Evolutionary conservation across 192 early-diverging fungal genomes (phyloP), one percentile per base, ranked within the genome.

Genomic region (Haplosporangium gracile): DNA sequence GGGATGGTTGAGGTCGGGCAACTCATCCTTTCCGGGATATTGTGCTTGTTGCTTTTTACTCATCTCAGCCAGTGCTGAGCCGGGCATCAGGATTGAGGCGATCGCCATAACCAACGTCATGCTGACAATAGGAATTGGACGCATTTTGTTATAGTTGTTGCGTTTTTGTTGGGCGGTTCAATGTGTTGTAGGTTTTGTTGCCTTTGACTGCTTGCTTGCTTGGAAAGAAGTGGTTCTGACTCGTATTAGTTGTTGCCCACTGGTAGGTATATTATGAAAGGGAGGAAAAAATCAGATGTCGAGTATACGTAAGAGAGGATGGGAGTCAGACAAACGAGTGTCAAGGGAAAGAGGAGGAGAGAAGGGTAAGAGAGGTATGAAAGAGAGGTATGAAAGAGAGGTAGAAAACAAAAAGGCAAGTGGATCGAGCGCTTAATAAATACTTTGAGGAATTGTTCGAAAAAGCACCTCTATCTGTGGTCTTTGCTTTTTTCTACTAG

Each of bases 51-150:
- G 78, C 60, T 77, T 75, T 63, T 80, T 80, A 47, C 75, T 80
- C 83, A 86, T 86, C 45, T n/a, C 83, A 2, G 51, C 78, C 4
- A 75, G 49, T 11, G 55, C 18, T 13, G 74, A 36, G 7, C 43
- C 5, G 34, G 77, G 70, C 29, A 77, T 39, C 29, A 84, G 77
- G 39, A 77, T 39, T 18, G 82, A 42, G 4, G 75, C 32, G 24
- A 45, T 47, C 18, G 73, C 71, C 79, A 81, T 79, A 74, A 85
- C 83, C 70, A 86, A 51, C 5, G 83, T 70, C 75, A 86, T n/a
- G 79, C 78, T 80, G 8, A 77, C 8, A 73, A 77, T 47, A 5
- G 83, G 8, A 36, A 78, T 20, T 22, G 78, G 42, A 77, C 83
- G 83, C 83, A 86, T 86, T 6, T 71, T 40, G 60, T 43, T 71